Evolutionary conservation across 768 basidiomycete species (phyloP).

Genomic region (Tricholoma flavovirens): DNA sequence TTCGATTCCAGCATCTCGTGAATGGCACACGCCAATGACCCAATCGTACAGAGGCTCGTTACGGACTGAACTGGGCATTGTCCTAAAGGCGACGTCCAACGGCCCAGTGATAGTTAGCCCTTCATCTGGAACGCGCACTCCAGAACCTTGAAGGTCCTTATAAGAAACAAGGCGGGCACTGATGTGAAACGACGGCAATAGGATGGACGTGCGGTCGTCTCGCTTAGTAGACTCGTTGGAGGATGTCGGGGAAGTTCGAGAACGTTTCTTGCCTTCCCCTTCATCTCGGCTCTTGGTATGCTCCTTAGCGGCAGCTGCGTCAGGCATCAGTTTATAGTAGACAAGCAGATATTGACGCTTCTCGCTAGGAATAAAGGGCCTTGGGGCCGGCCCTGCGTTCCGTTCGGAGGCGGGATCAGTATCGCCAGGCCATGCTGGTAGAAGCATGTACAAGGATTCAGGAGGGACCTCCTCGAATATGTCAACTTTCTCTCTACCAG

Average conservation of each 20-base stretch:
- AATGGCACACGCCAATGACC: slow-evolving; percentile 57
- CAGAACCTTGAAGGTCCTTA: slow-evolving; percentile 65
- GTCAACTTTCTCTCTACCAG: slow-evolving; percentile 24
- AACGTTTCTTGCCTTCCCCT: slow-evolving; percentile 37
- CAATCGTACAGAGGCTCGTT: slow-evolving; percentile 32
- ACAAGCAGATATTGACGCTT: slow-evolving; percentile 71
- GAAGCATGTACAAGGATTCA: slow-evolving; percentile 75
- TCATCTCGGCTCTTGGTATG: slow-evolving; percentile 27
- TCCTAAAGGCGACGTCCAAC: slow-evolving; percentile 46
- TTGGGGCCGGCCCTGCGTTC: slow-evolving; percentile 21
- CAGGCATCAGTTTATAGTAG: slow-evolving; percentile 51
- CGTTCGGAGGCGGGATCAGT: slow-evolving; percentile 43
- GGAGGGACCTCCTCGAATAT: slow-evolving; percentile 58
- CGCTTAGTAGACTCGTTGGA: slow-evolving; percentile 29
- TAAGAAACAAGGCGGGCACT: slow-evolving; percentile 71
- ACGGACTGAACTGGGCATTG: slow-evolving; percentile 34
- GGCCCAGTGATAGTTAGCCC: slow-evolving; percentile 65
- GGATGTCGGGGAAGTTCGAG: slow-evolving; percentile 33
- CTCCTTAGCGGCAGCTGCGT: slow-evolving; percentile 8
- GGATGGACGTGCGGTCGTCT: slow-evolving; percentile 39
- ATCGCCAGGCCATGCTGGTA: slow-evolving; percentile 80
- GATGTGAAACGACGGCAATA: slow-evolving; percentile 63
- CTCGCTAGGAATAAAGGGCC: slow-evolving; percentile 39
- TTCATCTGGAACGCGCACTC: slow-evolving; percentile 66
- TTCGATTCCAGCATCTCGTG: slow-evolving; percentile 64